A percentile compares a stretch with the other conserved stretches of the same genome.
phyloP scores from a whole-genome alignment of 768 basidiomycete species.

The Podaxis sp. region DNA sequence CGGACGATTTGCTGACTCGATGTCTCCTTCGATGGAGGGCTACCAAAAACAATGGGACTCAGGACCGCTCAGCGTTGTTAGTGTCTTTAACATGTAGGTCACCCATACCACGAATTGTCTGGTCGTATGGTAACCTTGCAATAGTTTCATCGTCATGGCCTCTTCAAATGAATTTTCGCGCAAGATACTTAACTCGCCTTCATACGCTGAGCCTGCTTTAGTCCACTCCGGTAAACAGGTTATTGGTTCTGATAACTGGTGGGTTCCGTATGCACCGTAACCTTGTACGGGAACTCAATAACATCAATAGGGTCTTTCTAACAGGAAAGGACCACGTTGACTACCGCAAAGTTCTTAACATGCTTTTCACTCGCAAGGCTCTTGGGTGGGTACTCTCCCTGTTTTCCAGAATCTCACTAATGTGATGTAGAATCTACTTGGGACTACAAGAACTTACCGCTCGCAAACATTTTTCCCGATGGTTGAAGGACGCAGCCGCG shows the following conservation, averaged over 20 bases:
- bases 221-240: slow-evolving; percentile 90
- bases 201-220: slow-evolving; percentile 90
- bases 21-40: slow-evolving; percentile 87
- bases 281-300: slow-evolving; percentile 5
- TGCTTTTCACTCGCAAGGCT: slow-evolving; percentile 92
- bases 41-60: slow-evolving; percentile 94
- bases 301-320: slow-evolving; percentile 82
- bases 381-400: slow-evolving; percentile 59
- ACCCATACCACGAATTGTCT: background rate
- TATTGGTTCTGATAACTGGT: slow-evolving; percentile 88
- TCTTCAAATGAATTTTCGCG: slow-evolving; percentile 91
- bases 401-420: slow-evolving; percentile 2
- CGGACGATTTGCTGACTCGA: slow-evolving; percentile 91
- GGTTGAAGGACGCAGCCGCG: slow-evolving; percentile 61
- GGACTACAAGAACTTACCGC: slow-evolving; percentile 80
- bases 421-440: slow-evolving; percentile 67
- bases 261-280: slow-evolving; percentile 16
- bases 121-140: background rate
- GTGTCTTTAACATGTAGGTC: slow-evolving; percentile 96
- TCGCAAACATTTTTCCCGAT: slow-evolving; percentile 70
- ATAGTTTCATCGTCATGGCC: slow-evolving; percentile 97
- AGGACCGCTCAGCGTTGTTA: slow-evolving; percentile 83
- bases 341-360: slow-evolving; percentile 88
- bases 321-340: slow-evolving; percentile 92
- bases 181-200: slow-evolving; percentile 95